A percentile compares a stretch with the other conserved stretches of the same genome.
These are phyloP conservation scores for Arctium lappa DNA, from an alignment of 129 eudicot genomes.

Conservation along the genomic window DNA sequence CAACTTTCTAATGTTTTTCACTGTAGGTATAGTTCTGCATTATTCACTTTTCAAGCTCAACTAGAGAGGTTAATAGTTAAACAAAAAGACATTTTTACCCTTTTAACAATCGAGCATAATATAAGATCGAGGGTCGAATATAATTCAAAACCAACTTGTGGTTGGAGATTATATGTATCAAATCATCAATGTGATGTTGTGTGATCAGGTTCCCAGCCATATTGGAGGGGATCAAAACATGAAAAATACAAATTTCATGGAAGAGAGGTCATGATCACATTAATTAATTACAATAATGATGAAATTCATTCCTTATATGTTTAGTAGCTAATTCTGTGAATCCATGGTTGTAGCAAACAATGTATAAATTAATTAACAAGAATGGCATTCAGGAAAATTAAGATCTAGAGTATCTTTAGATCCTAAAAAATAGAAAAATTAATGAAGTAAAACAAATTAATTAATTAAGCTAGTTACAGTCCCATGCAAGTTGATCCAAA, in stretches of 20 bases:
- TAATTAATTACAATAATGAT: not conserved
- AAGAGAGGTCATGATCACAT: not conserved
- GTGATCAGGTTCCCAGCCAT: too few species aligned
- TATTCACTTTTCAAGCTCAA: not conserved
- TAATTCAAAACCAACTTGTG: not conserved
- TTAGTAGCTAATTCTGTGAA: not conserved
- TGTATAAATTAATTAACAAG: slow-evolving; percentile 6
- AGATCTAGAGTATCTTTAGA: not conserved
- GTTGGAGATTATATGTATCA: not conserved
- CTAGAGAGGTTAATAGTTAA: not conserved
- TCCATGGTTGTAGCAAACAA: slow-evolving; percentile 9
- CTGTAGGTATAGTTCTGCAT: not conserved
- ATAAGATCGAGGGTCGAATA: not conserved
- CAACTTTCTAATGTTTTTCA: not conserved
- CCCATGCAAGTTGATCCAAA: slow-evolving; percentile 78
- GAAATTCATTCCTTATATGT: not conserved
- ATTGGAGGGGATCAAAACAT: not conserved
- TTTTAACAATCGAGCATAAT: not conserved
- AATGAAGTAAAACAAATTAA: not conserved
- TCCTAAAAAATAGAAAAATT: slow-evolving; percentile 10
- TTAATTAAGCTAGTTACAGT: slow-evolving; percentile 30
- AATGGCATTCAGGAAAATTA: not conserved
- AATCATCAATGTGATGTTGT: not conserved
- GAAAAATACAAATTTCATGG: not conserved
- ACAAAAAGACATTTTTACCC: not conserved